These are phyloP conservation scores for Teratosphaeria zuluensis DNA, from an alignment of 2,329 filamentous ascomycete species.

Conservation along the genomic window DNA sequence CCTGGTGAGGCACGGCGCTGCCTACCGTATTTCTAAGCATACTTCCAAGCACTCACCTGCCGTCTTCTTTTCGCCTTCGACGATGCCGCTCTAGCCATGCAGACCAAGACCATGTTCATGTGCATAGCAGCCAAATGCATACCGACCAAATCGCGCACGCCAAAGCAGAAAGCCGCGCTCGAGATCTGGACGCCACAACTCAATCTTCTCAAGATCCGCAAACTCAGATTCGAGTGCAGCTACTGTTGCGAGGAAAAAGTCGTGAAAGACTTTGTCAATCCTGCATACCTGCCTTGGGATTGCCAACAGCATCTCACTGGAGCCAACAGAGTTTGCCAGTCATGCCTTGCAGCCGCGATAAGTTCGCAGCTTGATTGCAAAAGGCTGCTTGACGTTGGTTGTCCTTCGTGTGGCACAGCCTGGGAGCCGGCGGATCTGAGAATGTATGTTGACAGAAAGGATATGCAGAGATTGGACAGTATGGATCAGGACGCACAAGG, in stretches of 20 bases:
- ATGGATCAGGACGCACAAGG: slow-evolving; percentile 1
- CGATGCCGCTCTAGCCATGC: background rate
- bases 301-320: slow-evolving; percentile 5
- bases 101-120: background rate
- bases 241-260: slow-evolving; percentile 4
- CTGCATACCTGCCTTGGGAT: background rate
- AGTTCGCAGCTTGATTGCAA: slow-evolving; percentile 4
- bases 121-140: background rate
- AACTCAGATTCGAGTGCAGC: background rate
- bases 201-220: background rate
- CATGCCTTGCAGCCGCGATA: slow-evolving; percentile 1
- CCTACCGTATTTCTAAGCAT: background rate
- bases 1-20: background rate
- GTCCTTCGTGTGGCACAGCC: background rate
- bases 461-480: background rate
- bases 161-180: background rate
- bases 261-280: slow-evolving; percentile 1
- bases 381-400: slow-evolving; percentile 2
- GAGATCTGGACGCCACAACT: background rate
- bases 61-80: background rate
- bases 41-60: background rate
- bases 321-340: background rate
- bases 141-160: background rate
- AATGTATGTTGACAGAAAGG: slow-evolving; percentile 1
- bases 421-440: slow-evolving; percentile 3